These are phyloP conservation scores for Penicillium griseofulvum DNA, from an alignment of 2,329 filamentous ascomycete species.

Conservation along the genomic window DNA sequence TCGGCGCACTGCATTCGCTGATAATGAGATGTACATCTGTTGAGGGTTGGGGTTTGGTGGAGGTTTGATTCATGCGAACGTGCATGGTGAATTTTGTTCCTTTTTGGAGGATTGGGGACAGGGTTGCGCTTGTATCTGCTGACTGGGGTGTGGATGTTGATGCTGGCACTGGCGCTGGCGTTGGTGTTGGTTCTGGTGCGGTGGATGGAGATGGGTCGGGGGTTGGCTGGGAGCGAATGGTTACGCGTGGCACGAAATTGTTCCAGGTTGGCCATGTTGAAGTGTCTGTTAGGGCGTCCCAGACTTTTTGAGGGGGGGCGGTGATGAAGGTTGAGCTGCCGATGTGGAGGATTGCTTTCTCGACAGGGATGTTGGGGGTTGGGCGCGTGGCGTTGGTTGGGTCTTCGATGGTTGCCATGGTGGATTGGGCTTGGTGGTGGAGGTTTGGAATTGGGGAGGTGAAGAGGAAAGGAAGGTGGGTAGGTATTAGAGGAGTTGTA, in stretches of 20 bases:
- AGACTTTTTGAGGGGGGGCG: slow-evolving; percentile 44
- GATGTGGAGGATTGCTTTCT: slow-evolving; percentile 30
- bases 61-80: slow-evolving; percentile 40
- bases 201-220: not conserved
- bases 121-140: not conserved
- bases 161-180: slow-evolving; percentile 15
- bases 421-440: not conserved
- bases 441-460: not conserved
- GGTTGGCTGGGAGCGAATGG: slow-evolving; percentile 44
- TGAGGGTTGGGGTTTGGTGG: slow-evolving; percentile 21
- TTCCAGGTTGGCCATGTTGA: slow-evolving; percentile 51
- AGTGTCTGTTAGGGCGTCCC: slow-evolving; percentile 45
- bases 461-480: not conserved
- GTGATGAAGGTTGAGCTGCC: slow-evolving; percentile 39
- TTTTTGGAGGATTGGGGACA: slow-evolving; percentile 32
- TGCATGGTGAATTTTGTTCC: slow-evolving; percentile 48
- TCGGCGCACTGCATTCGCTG: slow-evolving; percentile 33
- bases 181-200: not conserved
- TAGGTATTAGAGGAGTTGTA: not conserved
- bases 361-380: slow-evolving; percentile 34
- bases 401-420: slow-evolving; percentile 14
- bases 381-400: slow-evolving; percentile 23
- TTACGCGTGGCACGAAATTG: slow-evolving; percentile 45
- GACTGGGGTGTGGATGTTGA: slow-evolving; percentile 6
- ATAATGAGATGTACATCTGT: slow-evolving; percentile 32